These are phyloP conservation scores for Salix viminalis DNA, from an alignment of 345 rosid genomes.

Conservation along the genomic window DNA sequence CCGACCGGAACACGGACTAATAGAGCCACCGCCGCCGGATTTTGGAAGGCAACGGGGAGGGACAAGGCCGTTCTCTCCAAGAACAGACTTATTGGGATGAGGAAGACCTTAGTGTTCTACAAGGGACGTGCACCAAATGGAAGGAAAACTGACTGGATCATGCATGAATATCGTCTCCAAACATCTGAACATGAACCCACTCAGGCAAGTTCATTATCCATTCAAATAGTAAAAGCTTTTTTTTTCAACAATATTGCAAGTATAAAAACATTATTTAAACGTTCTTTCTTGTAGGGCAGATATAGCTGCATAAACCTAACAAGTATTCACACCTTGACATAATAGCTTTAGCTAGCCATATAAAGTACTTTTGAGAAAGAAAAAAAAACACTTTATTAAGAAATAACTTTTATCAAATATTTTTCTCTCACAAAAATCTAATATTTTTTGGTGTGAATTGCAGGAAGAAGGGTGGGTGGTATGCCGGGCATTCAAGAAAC, in stretches of 20 bases:
- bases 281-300: neutral
- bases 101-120: slow-evolving; percentile 91
- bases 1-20: slow-evolving; percentile 93
- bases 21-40: slow-evolving; percentile 85
- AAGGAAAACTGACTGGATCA: slow-evolving; percentile 85
- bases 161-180: slow-evolving; percentile 93
- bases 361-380: neutral
- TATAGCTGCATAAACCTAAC: neutral
- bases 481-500: slow-evolving; percentile 88
- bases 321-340: neutral
- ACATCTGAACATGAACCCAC: slow-evolving; percentile 61
- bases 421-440: neutral
- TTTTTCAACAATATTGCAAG: neutral
- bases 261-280: neutral
- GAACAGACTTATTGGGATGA: slow-evolving; percentile 77
- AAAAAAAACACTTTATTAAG: neutral
- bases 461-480: slow-evolving; percentile 99
- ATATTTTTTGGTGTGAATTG: neutral
- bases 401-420: neutral
- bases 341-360: neutral
- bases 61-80: slow-evolving; percentile 85
- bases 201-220: slow-evolving; percentile 42
- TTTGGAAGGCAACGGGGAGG: slow-evolving; percentile 97
- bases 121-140: slow-evolving; percentile 94
- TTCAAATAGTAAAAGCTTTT: neutral